Evolutionary conservation across 2,329 filamentous ascomycete genomes (phyloP), one percentile per base, ranked within the genome.

Genomic region (Ustulina deusta): DNA sequence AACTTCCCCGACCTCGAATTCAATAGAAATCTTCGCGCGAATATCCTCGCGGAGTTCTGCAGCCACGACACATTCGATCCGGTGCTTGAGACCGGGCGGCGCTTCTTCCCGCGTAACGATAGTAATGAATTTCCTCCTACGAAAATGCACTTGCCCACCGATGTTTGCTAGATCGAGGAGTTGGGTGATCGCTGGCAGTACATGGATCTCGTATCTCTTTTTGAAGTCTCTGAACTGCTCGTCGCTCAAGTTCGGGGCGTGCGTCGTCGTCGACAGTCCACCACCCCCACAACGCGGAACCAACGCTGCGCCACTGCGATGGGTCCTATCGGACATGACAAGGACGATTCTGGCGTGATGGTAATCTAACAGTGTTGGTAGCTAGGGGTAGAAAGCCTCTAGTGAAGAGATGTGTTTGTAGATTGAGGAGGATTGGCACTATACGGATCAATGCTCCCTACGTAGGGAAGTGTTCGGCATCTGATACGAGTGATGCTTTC

Each of bases 51-150:
- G 0, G 38, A 63, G 55, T 22, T 34, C 20, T n/a, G 6, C 32
- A 6, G 20, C 29, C 32, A 63, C 42, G 15, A 6, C 46, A 15
- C 0, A 3, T 55, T 59, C n/a, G 32, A 66, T 49, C 48, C 55
- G 10, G 27, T 48, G 22, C 32, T 55, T 59, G 64, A 66, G 27
- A 38, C 20, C 22, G 6, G 54, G 6, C 9, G 58, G 52, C 13
- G 34, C 52, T 32, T 63, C 59, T n/a, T 25, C 48, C 15, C 15
- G 36, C 36, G 59, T 66, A 40, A 62, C n/a, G 25, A 66, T 27
- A 6, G n/a, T 32, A 20, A 66, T 40, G 7, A 3, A 15, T n/a
- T 46, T 54, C 17, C 59, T 52, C 54, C 15, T 40, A 6, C 20
- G 36, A 36, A 66, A 32, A 58, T 5, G 11, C 29, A 66, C 64